Base-by-base conservation (phyloP, 2,329 filamentous ascomycete species). In the Colletotrichum lupini region DNA sequence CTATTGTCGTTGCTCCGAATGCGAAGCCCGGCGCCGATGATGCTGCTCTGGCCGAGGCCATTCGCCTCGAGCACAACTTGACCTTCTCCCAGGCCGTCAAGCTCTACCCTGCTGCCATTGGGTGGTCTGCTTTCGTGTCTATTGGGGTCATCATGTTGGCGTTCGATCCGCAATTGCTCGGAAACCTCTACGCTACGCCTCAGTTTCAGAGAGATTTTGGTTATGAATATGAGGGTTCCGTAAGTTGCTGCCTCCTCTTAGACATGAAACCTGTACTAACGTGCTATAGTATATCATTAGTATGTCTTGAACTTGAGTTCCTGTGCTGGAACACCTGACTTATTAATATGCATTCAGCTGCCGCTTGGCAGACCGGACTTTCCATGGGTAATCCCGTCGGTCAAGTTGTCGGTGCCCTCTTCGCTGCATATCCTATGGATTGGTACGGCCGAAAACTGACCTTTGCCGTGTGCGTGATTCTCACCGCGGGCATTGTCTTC, bases 161-260 rank as follows among this genome's bases (percentile, higher is more conserved):
- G 4, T 93, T 92, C 77, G 91, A 92, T 78, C 88, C 90, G 0
- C 90, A 92, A 78, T 85, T 93, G 11, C 85, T 92, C 22, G 90
- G 90, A 28, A 90, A 91, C 73, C 84, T 93, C 66, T 92, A 90
- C 76, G 87, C 88, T 3, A 88, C 87, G 62, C 88, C 89, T 0
- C 86, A 87, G n/a, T 92, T 91, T 77, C 85, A 88, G 74, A 78
- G 80, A 24, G 86, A 90, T 75, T 91, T 90, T 77, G 89, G 89
- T 2, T 87, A 89, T 73, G 71, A 82, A 4, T 88, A 85, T 67
- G 75, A 87, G 16, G 83, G 84, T 24, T 80, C 80, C 24, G 76
- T 78, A 76, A 58, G 81, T 73, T 32, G 9, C 19, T 12, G 14
- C 19, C 19, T 9, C 16, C 14, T 53, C 16, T 26, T 24, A 12